Evolutionary conservation across 2,329 filamentous ascomycete species (phyloP).

Genomic region (Orbilia quercus): DNA sequence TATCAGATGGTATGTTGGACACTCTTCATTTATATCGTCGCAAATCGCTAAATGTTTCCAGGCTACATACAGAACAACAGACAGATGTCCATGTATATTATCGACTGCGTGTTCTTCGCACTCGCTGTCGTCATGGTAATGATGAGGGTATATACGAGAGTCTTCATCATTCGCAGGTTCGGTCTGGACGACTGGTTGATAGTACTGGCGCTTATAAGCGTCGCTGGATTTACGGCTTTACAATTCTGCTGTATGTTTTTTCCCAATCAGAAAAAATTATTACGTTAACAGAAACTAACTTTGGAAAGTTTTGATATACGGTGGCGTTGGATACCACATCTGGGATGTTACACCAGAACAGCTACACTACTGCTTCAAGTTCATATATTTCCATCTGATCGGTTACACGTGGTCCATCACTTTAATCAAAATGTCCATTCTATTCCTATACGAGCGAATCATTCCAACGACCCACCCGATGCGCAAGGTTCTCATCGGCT

Average conservation of each 20-base stretch:
- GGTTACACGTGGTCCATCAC: conserved; percentile 52
- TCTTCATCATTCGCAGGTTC: conserved; percentile 48
- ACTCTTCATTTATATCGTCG: neutral
- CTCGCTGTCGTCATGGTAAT: conserved; percentile 51
- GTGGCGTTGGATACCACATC: conserved; percentile 52
- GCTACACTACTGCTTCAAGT: conserved; percentile 47
- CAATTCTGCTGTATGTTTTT: conserved; percentile 50
- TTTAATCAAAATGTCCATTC: conserved; percentile 54
- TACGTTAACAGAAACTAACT: conserved; percentile 12
- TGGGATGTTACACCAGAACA: conserved; percentile 52
- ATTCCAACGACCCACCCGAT: conserved; percentile 51
- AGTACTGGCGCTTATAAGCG: conserved; percentile 45
- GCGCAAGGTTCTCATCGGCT: conserved; percentile 48
- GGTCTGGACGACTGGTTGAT: conserved; percentile 53
- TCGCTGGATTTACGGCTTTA: conserved; percentile 45
- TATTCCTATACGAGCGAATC: conserved; percentile 51
- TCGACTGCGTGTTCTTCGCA: conserved; percentile 40
- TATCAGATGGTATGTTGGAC: conserved; percentile 20
- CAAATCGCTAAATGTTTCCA: conserved; percentile 4
- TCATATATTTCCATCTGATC: conserved; percentile 53
- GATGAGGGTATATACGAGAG: conserved; percentile 52
- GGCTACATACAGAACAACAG: conserved; percentile 39
- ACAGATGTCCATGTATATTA: conserved; percentile 50
- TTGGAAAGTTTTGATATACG: conserved; percentile 45
- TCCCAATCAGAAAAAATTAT: neutral